Percentiles rank a stretch among this genome's conserved stretches.
Conservation (phyloP, 495 filamentous ascomycete species). For the Penicillium flavigenum region DNA sequence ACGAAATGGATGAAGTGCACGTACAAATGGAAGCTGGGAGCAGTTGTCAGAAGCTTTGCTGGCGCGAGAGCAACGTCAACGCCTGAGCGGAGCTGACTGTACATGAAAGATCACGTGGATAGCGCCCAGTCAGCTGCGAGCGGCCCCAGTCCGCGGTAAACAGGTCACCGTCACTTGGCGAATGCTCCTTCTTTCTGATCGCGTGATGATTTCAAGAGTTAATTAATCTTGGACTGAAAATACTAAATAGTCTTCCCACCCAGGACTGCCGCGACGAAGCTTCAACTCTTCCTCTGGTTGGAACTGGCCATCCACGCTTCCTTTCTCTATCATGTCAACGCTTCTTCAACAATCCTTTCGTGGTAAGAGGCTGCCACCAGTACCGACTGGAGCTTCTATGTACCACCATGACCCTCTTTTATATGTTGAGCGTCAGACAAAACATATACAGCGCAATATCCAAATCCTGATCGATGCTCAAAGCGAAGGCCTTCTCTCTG, state of each 20-base stretch:
- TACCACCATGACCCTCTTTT: slow-evolving; percentile 43
- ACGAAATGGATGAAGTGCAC: slow-evolving; percentile 28
- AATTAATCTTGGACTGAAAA: neutral
- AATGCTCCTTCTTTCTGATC: slow-evolving; percentile 22
- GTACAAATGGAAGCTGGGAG: slow-evolving; percentile 33
- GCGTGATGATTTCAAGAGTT: slow-evolving; percentile 24
- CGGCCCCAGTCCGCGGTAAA: slow-evolving; percentile 1
- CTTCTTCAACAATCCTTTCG: slow-evolving; percentile 25
- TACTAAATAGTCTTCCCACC: slow-evolving; percentile 11
- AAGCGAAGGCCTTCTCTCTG: slow-evolving; percentile 66
- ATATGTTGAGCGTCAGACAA: slow-evolving; percentile 46
- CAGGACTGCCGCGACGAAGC: neutral
- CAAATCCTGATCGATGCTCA: slow-evolving; percentile 85
- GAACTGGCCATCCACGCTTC: slow-evolving; percentile 1
- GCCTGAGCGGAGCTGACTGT: slow-evolving; percentile 30
- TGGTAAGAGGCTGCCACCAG: slow-evolving; percentile 26
- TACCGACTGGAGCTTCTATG: slow-evolving; percentile 31
- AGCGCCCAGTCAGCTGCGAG: slow-evolving; percentile 17
- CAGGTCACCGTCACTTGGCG: slow-evolving; percentile 28
- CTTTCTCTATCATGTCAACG: slow-evolving; percentile 34
- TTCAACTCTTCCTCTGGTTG: neutral
- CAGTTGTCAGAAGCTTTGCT: slow-evolving; percentile 39
- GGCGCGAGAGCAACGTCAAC: slow-evolving; percentile 47
- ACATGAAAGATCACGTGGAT: slow-evolving; percentile 24
- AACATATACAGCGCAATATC: slow-evolving; percentile 67